Evolutionary conservation across 2,329 filamentous ascomycete genomes (phyloP).

Genomic region (Macrophomina phaseolina): DNA sequence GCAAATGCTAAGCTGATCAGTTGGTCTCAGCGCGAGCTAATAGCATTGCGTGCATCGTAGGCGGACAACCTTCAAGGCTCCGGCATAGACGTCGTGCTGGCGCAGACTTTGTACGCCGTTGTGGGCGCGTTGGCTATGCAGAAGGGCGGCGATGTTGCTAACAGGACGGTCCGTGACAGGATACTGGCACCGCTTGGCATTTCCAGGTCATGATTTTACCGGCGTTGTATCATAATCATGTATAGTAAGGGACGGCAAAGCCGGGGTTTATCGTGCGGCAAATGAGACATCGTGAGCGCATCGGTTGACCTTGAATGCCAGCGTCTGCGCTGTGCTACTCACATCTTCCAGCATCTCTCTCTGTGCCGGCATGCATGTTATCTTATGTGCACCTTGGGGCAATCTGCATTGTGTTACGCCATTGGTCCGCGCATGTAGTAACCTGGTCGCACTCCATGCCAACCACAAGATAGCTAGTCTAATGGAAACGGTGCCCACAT

Average conservation of each 20-base stretch:
- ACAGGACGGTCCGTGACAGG: slow-evolving; percentile 74
- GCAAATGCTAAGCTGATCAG: background rate
- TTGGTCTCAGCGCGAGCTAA: background rate
- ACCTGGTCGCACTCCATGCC: background rate
- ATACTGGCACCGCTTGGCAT: slow-evolving; percentile 62
- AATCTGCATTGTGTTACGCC: background rate
- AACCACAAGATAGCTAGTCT: too few relatives aligned
- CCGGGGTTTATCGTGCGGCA: background rate
- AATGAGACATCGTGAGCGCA: slow-evolving; percentile 11
- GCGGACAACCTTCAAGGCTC: slow-evolving; percentile 72
- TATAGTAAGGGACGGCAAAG: slow-evolving; percentile 14
- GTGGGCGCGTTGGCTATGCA: slow-evolving; percentile 90
- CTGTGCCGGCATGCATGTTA: background rate
- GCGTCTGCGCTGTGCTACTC: background rate
- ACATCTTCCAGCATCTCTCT: background rate
- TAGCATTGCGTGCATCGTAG: slow-evolving; percentile 40
- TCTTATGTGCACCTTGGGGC: background rate
- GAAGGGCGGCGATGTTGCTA: slow-evolving; percentile 79
- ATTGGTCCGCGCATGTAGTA: background rate
- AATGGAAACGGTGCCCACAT: too few relatives aligned
- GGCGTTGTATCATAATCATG: slow-evolving; percentile 17
- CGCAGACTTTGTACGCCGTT: slow-evolving; percentile 81
- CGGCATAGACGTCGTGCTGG: slow-evolving; percentile 75
- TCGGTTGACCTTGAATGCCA: background rate
- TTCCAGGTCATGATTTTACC: background rate